Percentiles rank a stretch among this genome's conserved stretches.
These are phyloP conservation scores for Rutstroemia sp. DNA, from an alignment of 2,329 filamentous ascomycete genomes.

Conservation along the genomic window DNA sequence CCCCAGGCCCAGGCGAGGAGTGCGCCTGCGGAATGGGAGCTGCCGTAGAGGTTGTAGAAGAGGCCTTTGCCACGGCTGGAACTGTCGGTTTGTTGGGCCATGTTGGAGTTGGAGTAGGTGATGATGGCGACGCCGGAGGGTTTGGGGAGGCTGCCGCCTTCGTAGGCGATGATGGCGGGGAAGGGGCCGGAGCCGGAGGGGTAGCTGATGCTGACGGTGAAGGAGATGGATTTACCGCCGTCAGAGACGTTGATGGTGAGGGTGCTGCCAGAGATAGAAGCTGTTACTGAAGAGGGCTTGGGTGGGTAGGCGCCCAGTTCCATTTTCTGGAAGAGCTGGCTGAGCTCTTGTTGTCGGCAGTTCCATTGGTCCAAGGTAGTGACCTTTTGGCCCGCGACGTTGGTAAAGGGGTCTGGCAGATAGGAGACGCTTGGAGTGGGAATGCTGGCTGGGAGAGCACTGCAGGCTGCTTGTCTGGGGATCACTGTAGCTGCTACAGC, in stretches of 20 bases:
- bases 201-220: constrained; percentile 37
- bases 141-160: constrained; percentile 46
- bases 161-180: constrained; percentile 51
- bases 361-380: constrained; percentile 39
- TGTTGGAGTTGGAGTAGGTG: constrained; percentile 50
- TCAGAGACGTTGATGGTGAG: constrained; percentile 40
- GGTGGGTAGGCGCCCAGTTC: constrained; percentile 43
- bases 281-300: constrained; percentile 39
- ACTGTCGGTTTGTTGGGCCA: constrained; percentile 41
- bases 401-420: constrained; percentile 40
- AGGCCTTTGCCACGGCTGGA: constrained; percentile 42
- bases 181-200: constrained; percentile 36
- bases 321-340: constrained; percentile 41
- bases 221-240: constrained; percentile 38
- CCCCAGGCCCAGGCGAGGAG: constrained; percentile 58
- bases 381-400: constrained; percentile 36
- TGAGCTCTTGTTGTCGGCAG: constrained; percentile 43
- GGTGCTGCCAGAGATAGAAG: constrained; percentile 35
- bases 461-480: constrained; percentile 1
- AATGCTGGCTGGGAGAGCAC: constrained; percentile 11
- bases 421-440: constrained; percentile 13
- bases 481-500: neutral
- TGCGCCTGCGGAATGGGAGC: constrained; percentile 46
- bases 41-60: constrained; percentile 54
- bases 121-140: constrained; percentile 48